A percentile compares a stretch with the other conserved stretches of the same genome.
Conservation (phyloP, 2,329 filamentous ascomycete species). For the Zymoseptoria ardabiliae region DNA sequence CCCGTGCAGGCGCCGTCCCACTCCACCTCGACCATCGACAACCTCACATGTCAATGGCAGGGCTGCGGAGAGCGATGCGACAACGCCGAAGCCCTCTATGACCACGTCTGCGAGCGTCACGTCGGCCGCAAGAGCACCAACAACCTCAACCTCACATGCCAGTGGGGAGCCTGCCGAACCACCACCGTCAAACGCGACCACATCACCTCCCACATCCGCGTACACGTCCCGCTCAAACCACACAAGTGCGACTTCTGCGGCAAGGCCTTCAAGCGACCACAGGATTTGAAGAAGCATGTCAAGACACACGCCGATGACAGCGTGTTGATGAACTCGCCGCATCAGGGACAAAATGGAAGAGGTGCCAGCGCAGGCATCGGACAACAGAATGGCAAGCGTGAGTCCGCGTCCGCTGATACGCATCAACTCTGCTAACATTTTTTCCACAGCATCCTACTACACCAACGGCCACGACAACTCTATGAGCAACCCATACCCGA, state of each 20-base stretch:
- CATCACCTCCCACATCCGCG: constrained; percentile 97
- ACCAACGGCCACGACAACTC: constrained; percentile 25
- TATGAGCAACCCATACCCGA: constrained; percentile 26
- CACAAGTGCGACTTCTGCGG: constrained; percentile 99
- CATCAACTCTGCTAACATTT: constrained; percentile 6
- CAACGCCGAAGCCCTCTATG: constrained; percentile 57
- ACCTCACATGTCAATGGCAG: constrained; percentile 54
- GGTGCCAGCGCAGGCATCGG: constrained; percentile 25
- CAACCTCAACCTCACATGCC: constrained; percentile 93
- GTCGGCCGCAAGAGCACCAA: constrained; percentile 98
- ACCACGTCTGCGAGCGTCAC: constrained; percentile 96
- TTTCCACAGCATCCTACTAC: constrained; percentile 25
- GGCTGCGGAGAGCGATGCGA: constrained; percentile 54
- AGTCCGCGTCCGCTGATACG: constrained; percentile 27
- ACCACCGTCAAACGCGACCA: constrained; percentile 98
- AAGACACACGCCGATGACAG: constrained; percentile 98
- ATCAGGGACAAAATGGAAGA: constrained; percentile 36
- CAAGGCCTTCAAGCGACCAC: constrained; percentile 97
- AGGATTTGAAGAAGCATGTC: constrained; percentile 98
- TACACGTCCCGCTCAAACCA: constrained; percentile 97
- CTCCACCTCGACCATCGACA: constrained; percentile 34
- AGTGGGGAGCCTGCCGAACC: constrained; percentile 92
- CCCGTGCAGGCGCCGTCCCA: constrained; percentile 23
- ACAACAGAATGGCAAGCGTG: constrained; percentile 34
- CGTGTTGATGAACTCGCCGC: constrained; percentile 59